Base-by-base conservation (phyloP, 148 eudicot genomes). In the Rhododendron mucronatum region DNA sequence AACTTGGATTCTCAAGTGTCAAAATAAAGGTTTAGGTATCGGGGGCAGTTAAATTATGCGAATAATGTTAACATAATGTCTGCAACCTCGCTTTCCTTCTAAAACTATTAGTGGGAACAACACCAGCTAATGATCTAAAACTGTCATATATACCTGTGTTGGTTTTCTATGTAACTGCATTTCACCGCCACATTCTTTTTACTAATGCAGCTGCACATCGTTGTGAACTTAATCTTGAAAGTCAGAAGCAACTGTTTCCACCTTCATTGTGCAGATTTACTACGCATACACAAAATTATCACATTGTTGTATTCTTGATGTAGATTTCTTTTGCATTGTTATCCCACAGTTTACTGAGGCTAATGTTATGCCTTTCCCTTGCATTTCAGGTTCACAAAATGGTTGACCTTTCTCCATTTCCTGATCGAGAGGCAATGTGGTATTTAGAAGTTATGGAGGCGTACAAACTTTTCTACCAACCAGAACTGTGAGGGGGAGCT, bases 401-500 rank as follows among this genome's bases (percentile, higher is more conserved):
- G 59, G 98, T 95, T 30, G 98, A 95, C 91, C 98, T 97, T 82
- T 94, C 99, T 3, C 78, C 89, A 20, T 89, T 88, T 89, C 98
- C 98, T 83, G 91, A 97, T 81, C 88, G 99, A 86, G 99, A 97
- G 81, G 89, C 96, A 74, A 94, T 95, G 98, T 97, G 99, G 98
- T 95, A 94, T 84, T 95, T 97, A 57, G 99, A 95, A 91, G 98
- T 95, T 74, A 89, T 94, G 5, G 99, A 97, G 89, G 98, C 92
- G 11, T 92, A 87, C 92, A 93, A 91, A 73, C 91, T 95, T 84
- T 97, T 95, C 90, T 97, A 97, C 91, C 88, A 87, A 76, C 94
- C 93, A 30, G 41, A 5, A 76, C 18, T 7, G 4, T 18, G 79
- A 73, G 86, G 33, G 61, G 3, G 26, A n/a, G 13, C 20, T 16